These are phyloP conservation scores for Cruciata laevipes DNA, from an alignment of 257 asterid genomes.

Conservation along the genomic window DNA sequence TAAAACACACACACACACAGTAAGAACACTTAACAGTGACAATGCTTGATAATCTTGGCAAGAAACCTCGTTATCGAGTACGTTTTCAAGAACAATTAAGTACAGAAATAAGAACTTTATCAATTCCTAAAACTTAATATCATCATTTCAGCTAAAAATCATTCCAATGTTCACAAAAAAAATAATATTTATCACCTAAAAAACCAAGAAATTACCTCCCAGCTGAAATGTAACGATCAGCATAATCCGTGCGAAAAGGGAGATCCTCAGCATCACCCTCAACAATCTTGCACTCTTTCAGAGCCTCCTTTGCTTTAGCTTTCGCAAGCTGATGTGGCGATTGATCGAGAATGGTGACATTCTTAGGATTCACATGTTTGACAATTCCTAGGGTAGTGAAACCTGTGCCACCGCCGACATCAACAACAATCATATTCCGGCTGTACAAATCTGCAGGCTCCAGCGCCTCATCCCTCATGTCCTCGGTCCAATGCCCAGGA, in stretches of 20 bases:
- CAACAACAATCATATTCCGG: slow-evolving; percentile 62
- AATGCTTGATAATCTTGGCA: not conserved
- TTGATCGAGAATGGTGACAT: slow-evolving; percentile 95
- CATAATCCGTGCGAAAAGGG: slow-evolving; percentile 71
- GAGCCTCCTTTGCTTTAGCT: slow-evolving; percentile 78
- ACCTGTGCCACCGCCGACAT: slow-evolving; percentile 98
- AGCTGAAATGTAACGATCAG: slow-evolving; percentile 85
- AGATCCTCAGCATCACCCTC: slow-evolving; percentile 99
- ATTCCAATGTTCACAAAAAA: not conserved
- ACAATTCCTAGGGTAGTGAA: slow-evolving; percentile 93
- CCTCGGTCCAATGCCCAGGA: slow-evolving; percentile 65
- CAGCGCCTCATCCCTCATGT: slow-evolving; percentile 94
- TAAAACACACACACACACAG: not conserved
- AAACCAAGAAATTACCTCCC: slow-evolving; percentile 61
- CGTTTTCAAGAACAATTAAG: not conserved
- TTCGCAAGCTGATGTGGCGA: slow-evolving; percentile 95
- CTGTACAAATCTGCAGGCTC: slow-evolving; percentile 27
- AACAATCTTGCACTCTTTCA: slow-evolving; percentile 75
- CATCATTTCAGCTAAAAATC: too few relatives aligned
- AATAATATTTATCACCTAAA: too few relatives aligned
- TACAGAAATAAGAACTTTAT: not conserved
- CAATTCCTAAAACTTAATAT: not conserved
- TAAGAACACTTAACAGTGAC: not conserved
- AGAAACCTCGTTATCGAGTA: not conserved
- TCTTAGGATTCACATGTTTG: slow-evolving; percentile 82